Evolutionary conservation across 2,329 filamentous ascomycete species (phyloP).

Genomic region (Colletotrichum sp.): DNA sequence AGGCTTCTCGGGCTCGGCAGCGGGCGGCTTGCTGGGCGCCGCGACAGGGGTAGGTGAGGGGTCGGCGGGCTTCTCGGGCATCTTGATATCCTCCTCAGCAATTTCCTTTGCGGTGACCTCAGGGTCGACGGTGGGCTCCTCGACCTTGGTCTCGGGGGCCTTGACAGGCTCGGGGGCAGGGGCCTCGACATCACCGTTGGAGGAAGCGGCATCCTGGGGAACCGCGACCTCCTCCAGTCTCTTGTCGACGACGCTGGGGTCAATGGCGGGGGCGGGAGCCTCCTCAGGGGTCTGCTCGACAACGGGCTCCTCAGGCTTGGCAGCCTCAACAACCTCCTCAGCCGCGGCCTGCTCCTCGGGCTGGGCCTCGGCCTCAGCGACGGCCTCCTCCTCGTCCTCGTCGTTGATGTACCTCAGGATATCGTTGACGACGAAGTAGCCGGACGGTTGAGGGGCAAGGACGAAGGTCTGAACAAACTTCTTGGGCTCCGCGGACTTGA

Average conservation of each 20-base stretch:
- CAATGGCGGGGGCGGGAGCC: constrained; percentile 32
- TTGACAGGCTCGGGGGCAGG: constrained; percentile 41
- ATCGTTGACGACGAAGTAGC: constrained; percentile 98
- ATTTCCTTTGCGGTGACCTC: constrained; percentile 58
- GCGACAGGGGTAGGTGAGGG: constrained; percentile 57
- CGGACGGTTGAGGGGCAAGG: constrained; percentile 92
- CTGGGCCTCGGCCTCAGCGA: constrained; percentile 36
- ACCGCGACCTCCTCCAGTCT: constrained; percentile 71
- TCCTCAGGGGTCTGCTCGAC: constrained; percentile 29
- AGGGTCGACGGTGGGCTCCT: constrained; percentile 41
- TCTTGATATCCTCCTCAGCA: constrained; percentile 60
- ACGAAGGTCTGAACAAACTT: constrained; percentile 99
- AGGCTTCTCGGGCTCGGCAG: constrained; percentile 44
- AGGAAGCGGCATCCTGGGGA: constrained; percentile 37
- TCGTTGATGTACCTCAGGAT: constrained; percentile 94
- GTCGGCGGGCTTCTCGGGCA: constrained; percentile 71
- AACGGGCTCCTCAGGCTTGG: constrained; percentile 30
- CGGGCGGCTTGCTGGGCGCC: constrained; percentile 43
- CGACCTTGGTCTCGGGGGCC: constrained; percentile 23
- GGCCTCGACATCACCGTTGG: constrained; percentile 35
- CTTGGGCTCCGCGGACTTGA: constrained; percentile 87
- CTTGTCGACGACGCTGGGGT: constrained; percentile 68
- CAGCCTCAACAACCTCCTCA: constrained; percentile 52
- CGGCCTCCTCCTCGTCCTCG: constrained; percentile 73
- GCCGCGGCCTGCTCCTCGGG: constrained; percentile 35